Evolutionary conservation across 768 basidiomycete species (phyloP).

Genomic region (Tulasnella sp.): DNA sequence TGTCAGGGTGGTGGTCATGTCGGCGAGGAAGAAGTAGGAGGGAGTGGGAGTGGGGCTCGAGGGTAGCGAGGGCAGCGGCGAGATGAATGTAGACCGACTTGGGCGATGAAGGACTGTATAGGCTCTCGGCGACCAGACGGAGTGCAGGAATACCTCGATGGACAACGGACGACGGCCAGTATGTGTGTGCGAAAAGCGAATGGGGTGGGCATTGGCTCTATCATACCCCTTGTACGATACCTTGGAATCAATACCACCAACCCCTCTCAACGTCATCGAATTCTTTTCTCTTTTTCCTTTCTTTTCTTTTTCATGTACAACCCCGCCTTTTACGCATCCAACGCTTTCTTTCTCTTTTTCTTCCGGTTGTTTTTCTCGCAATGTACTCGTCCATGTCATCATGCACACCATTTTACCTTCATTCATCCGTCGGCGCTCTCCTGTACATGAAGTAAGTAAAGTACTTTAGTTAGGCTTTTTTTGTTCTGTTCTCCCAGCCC

Average conservation of each 20-base stretch:
- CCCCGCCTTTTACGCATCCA: not conserved
- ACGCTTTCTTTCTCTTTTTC: not conserved
- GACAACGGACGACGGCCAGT: not conserved
- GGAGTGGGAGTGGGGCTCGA: no score
- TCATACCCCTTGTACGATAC: not conserved
- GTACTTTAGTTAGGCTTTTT: not conserved
- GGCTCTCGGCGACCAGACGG: not conserved
- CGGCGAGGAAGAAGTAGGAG: not conserved
- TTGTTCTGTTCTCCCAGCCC: not conserved
- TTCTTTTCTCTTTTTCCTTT: no score
- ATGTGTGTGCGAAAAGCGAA: not conserved
- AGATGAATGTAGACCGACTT: no score
- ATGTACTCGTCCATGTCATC: not conserved
- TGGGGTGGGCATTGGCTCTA: not conserved
- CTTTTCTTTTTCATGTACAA: not conserved
- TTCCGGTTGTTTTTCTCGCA: not conserved
- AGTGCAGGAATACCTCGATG: no score
- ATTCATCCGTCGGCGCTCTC: not conserved
- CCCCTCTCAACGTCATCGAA: not conserved
- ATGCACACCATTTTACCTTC: not conserved
- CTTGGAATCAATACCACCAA: conserved; percentile 3
- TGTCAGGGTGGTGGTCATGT: conserved; percentile 1
- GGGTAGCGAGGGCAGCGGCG: no score
- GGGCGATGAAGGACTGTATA: not conserved
- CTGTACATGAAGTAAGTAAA: not conserved